These are phyloP conservation scores for Lachnellula hyalina DNA, from an alignment of 2,329 filamentous ascomycete species.

Conservation along the genomic window DNA sequence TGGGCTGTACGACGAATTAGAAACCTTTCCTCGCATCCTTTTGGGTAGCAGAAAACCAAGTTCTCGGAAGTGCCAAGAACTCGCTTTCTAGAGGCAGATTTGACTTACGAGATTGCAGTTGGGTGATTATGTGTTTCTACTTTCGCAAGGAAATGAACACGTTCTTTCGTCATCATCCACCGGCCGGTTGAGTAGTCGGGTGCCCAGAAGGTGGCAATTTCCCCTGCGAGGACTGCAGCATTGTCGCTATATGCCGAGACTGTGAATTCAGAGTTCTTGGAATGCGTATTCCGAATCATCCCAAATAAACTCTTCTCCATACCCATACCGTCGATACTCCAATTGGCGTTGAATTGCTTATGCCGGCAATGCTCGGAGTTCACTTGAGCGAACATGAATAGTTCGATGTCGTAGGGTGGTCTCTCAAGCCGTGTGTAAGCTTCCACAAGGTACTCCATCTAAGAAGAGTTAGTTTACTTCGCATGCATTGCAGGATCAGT, in stretches of 20 bases:
- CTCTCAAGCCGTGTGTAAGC: constrained; percentile 62
- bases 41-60: too few species aligned
- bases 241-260: constrained; percentile 97
- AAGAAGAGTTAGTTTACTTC: not conserved
- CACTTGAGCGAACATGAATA: constrained; percentile 99
- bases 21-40: too few species aligned
- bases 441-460: constrained; percentile 86
- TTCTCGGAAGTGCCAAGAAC: too few species aligned
- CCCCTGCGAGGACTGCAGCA: constrained; percentile 81
- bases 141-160: constrained; percentile 83
- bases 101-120: constrained; percentile 69
- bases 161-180: constrained; percentile 83
- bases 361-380: constrained; percentile 84
- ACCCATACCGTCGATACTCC: constrained; percentile 83
- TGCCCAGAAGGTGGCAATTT: constrained; percentile 72
- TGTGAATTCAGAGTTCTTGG: constrained; percentile 73
- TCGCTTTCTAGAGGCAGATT: too few species aligned
- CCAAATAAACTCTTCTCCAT: constrained; percentile 81
- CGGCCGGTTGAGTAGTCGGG: constrained; percentile 80
- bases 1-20: constrained; percentile 37
- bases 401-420: constrained; percentile 73
- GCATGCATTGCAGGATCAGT: not conserved
- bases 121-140: constrained; percentile 98
- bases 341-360: constrained; percentile 95
- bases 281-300: constrained; percentile 96